Percentiles rank a stretch among this genome's conserved stretches.
Evolutionary conservation across 1,139 yeast genomes (phyloP).

Genomic region (Pichia sp.): DNA sequence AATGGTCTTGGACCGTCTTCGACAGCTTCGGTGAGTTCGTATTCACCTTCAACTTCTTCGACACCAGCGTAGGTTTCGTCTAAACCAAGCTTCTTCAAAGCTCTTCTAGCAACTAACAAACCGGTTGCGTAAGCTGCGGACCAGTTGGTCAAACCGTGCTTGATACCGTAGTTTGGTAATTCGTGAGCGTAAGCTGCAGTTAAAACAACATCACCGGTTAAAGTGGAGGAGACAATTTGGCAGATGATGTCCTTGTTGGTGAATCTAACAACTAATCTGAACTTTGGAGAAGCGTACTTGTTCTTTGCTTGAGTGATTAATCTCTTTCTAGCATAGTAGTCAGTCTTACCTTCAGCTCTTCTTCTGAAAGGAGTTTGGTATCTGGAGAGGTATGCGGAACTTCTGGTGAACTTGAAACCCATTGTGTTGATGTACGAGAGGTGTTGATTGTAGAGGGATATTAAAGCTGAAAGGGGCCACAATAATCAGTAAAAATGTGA

Average conservation of each 20-base stretch:
- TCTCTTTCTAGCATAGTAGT: constrained; percentile 99
- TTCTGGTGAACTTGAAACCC: constrained; percentile 57
- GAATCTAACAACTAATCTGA: constrained; percentile 99
- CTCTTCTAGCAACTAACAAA: constrained; percentile 98
- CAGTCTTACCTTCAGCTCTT: constrained; percentile 99
- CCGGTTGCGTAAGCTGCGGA: constrained; percentile 99
- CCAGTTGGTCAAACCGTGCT: constrained; percentile 99
- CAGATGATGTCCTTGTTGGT: constrained; percentile 99
- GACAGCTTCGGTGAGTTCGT: constrained; percentile 95
- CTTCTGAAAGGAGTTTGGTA: constrained; percentile 99
- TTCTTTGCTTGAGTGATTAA: constrained; percentile 99
- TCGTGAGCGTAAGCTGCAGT: constrained; percentile 99
- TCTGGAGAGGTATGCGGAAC: constrained; percentile 96
- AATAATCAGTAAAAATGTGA: too few species aligned
- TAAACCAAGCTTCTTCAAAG: constrained; percentile 94
- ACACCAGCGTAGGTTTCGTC: constrained; percentile 99
- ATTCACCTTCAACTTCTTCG: constrained; percentile 99
- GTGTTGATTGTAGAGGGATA: too few species aligned
- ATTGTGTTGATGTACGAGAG: too few species aligned
- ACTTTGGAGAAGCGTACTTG: constrained; percentile 99
- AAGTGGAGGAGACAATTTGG: constrained; percentile 94
- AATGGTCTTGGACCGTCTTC: constrained; percentile 99
- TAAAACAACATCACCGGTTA: constrained; percentile 94
- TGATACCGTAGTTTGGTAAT: constrained; percentile 96
- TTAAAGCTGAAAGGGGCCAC: too few species aligned